Evolutionary conservation across 345 rosid species (phyloP).

Genomic region (Gossypium anomalum): DNA sequence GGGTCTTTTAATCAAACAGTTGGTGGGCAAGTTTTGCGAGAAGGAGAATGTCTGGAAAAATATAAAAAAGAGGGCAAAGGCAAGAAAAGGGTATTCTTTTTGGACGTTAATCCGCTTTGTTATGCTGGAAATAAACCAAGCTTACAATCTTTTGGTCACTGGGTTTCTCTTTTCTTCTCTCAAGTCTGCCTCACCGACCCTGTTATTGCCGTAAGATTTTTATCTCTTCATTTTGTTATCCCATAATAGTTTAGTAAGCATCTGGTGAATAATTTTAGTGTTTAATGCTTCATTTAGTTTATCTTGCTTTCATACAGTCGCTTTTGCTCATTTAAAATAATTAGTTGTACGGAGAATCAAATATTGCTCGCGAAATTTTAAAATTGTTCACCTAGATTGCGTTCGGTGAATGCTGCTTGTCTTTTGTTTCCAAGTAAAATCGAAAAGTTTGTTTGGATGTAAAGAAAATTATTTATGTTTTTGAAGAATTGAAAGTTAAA

Average conservation of each 20-base stretch:
- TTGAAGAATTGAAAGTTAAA: not conserved
- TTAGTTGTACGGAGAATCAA: no score
- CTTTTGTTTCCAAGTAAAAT: not conserved
- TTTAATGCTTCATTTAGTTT: not conserved
- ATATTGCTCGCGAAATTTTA: no score
- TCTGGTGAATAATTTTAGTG: no score
- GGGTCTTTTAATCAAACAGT: constrained; percentile 50
- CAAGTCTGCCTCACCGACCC: constrained; percentile 79
- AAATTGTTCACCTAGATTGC: no score
- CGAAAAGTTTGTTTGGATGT: not conserved
- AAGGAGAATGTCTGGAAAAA: constrained; percentile 15
- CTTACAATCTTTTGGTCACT: constrained; percentile 57
- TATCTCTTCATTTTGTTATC: not conserved
- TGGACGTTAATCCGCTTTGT: constrained; percentile 89
- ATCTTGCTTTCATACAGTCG: not conserved
- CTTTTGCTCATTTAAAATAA: not conserved
- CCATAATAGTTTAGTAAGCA: no score
- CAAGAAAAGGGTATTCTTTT: constrained; percentile 77
- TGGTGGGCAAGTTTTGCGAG: constrained; percentile 25
- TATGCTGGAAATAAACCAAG: constrained; percentile 77
- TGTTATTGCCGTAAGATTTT: constrained; percentile 70
- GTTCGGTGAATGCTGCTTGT: not conserved
- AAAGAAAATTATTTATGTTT: not conserved
- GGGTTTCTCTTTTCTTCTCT: constrained; percentile 83
- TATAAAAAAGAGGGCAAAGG: constrained; percentile 19